Evolutionary conservation across 306 rosid genomes (phyloP).

Genomic region (Quercus berberidifolia): DNA sequence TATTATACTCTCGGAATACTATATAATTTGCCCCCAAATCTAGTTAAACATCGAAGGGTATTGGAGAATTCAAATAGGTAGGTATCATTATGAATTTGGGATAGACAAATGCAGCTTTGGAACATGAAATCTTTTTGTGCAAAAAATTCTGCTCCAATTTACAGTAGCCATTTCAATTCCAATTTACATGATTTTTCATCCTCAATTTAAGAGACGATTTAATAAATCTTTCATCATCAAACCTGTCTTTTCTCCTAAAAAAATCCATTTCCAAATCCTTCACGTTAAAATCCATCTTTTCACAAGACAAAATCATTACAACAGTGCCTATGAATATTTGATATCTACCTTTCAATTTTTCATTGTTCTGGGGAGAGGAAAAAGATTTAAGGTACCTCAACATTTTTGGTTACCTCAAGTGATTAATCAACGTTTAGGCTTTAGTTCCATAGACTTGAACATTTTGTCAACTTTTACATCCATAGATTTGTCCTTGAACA

Average conservation of each 20-base stretch:
- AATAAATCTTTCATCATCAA: background rate
- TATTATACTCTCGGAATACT: too few species aligned
- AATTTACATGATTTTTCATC: too few species aligned
- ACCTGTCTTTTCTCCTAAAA: constrained; percentile 8
- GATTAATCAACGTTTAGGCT: background rate
- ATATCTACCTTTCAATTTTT: background rate
- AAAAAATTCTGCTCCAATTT: too few species aligned
- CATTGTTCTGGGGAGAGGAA: constrained; percentile 5
- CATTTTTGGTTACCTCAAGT: constrained; percentile 8
- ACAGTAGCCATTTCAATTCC: too few species aligned
- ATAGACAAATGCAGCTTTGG: too few species aligned
- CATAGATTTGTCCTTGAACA: constrained; percentile 62
- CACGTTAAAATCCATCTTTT: constrained; percentile 15
- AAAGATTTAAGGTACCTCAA: background rate
- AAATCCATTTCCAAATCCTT: constrained; percentile 13
- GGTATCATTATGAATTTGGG: too few species aligned
- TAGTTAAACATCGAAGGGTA: too few species aligned
- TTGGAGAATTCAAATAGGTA: too few species aligned
- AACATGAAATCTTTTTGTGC: too few species aligned
- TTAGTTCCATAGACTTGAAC: too few species aligned
- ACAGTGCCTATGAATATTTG: background rate
- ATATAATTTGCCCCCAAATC: too few species aligned
- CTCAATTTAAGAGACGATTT: background rate
- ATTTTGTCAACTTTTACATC: background rate
- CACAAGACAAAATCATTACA: constrained; percentile 26